Evolutionary conservation across 1,284 basidiomycete species (phyloP).

Genomic region (Pisolithus thermaeus): DNA sequence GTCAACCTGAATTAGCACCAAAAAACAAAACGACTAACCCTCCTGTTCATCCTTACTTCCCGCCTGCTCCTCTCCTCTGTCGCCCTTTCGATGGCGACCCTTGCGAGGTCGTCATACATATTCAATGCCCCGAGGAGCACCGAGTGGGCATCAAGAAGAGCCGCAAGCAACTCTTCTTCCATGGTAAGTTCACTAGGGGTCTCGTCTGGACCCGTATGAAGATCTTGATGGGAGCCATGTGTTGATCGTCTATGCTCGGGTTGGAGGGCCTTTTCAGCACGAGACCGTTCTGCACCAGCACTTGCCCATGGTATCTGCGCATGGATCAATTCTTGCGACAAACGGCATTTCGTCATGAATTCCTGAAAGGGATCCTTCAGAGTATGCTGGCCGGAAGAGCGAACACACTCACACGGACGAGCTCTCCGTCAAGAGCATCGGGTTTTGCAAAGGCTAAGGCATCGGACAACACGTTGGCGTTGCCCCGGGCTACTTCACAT

Average conservation of each 20-base stretch:
- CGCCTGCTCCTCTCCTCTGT: conserved; percentile 56
- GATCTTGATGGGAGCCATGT: conserved; percentile 18
- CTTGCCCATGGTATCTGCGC: conserved; percentile 78
- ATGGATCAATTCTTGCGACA: conserved; percentile 68
- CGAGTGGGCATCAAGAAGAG: conserved; percentile 60
- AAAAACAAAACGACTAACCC: conserved; percentile 33
- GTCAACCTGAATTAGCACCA: not conserved
- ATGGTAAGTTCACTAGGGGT: conserved; percentile 40
- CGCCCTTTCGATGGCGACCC: conserved; percentile 57
- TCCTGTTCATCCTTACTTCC: conserved; percentile 51
- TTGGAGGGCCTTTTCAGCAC: conserved; percentile 24
- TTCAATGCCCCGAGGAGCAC: conserved; percentile 43
- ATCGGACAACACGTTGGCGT: conserved; percentile 62
- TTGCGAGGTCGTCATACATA: conserved; percentile 60
- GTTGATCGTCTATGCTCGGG: conserved; percentile 18
- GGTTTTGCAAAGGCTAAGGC: conserved; percentile 60
- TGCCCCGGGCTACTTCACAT: conserved; percentile 69
- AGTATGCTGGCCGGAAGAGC: not conserved
- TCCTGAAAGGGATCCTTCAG: conserved; percentile 40
- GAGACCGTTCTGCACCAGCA: conserved; percentile 63
- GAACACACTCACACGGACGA: conserved; percentile 51
- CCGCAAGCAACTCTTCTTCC: conserved; percentile 60
- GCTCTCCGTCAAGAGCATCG: conserved; percentile 52
- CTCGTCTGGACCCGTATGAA: conserved; percentile 25
- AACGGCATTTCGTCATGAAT: conserved; percentile 64